Evolutionary conservation across 257 asterid species (phyloP).

Genomic region (Solanum pinnatisectum): DNA sequence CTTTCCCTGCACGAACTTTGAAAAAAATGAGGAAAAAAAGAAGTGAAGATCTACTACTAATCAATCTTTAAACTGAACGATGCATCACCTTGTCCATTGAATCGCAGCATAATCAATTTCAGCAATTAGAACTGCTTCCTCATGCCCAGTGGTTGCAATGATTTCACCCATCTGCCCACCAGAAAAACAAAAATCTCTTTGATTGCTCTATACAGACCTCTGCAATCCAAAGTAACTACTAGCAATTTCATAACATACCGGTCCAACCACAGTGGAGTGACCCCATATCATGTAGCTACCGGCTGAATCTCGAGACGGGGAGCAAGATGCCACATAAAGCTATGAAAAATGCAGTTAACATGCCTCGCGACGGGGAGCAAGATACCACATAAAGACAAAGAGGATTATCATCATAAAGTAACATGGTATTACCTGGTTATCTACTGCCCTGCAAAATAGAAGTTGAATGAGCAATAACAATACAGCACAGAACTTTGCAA

Average conservation of each 20-base stretch:
- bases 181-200: not conserved
- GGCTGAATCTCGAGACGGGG: slow-evolving; percentile 35
- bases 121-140: slow-evolving; percentile 15
- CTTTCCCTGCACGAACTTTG: slow-evolving; percentile 4
- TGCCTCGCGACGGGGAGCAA: slow-evolving; percentile 30
- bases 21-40: not conserved
- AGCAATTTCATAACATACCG: slow-evolving; percentile 6
- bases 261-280: slow-evolving; percentile 33
- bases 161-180: slow-evolving; percentile 27
- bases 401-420: not conserved
- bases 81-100: slow-evolving; percentile 9
- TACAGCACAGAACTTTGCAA: not conserved
- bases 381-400: slow-evolving; percentile 20
- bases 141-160: slow-evolving; percentile 28
- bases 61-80: not conserved
- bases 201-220: not conserved
- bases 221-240: not conserved
- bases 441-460: slow-evolving; percentile 27
- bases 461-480: not conserved
- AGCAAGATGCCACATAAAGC: slow-evolving; percentile 38
- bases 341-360: not conserved
- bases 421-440: slow-evolving; percentile 23
- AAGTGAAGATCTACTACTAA: not conserved
- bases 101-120: slow-evolving; percentile 22
- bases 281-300: slow-evolving; percentile 35